phyloP scores from a whole-genome alignment of 1,284 basidiomycete genomes.

The Boletus semigastroideus region DNA sequence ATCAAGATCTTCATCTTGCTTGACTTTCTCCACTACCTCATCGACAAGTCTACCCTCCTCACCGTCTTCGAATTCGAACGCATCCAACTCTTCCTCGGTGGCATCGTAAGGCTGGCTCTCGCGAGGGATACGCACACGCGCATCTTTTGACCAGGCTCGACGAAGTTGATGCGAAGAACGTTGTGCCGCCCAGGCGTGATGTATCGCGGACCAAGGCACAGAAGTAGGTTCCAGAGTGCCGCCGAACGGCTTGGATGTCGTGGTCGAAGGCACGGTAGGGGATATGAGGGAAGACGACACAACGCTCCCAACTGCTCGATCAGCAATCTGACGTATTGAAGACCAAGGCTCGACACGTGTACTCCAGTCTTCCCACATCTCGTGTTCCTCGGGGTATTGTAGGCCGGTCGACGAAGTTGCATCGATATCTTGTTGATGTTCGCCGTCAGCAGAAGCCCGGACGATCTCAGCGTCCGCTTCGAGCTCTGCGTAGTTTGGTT shows the following conservation, averaged over 20 bases:
- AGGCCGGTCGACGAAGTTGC: background rate
- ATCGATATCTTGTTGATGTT: constrained; percentile 1
- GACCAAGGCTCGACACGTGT: constrained; percentile 64
- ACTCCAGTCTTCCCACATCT: constrained; percentile 77
- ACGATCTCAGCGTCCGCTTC: constrained; percentile 17
- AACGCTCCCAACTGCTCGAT: constrained; percentile 67
- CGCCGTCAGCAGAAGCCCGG: constrained; percentile 15
- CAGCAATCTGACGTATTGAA: constrained; percentile 67
- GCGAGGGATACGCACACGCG: constrained; percentile 40
- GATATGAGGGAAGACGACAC: constrained; percentile 42
- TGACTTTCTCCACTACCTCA: constrained; percentile 73
- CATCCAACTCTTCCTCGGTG: constrained; percentile 37
- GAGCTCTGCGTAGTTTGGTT: constrained; percentile 14
- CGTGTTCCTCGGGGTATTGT: constrained; percentile 29
- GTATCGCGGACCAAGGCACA: constrained; percentile 64
- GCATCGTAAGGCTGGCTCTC: constrained; percentile 42
- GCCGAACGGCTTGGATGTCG: constrained; percentile 30
- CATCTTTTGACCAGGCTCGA: constrained; percentile 61
- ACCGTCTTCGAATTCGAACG: constrained; percentile 34
- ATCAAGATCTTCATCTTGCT: constrained; percentile 72
- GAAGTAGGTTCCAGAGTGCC: constrained; percentile 50
- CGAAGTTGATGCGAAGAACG: constrained; percentile 50
- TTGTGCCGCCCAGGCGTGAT: constrained; percentile 60
- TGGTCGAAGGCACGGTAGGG: constrained; percentile 8
- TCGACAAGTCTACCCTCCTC: constrained; percentile 45